A percentile compares a stretch with the other conserved stretches of the same genome.
These are phyloP conservation scores for Saccharomycopsis sp. DNA, from an alignment of 805 yeast genomes.

Conservation along the genomic window DNA sequence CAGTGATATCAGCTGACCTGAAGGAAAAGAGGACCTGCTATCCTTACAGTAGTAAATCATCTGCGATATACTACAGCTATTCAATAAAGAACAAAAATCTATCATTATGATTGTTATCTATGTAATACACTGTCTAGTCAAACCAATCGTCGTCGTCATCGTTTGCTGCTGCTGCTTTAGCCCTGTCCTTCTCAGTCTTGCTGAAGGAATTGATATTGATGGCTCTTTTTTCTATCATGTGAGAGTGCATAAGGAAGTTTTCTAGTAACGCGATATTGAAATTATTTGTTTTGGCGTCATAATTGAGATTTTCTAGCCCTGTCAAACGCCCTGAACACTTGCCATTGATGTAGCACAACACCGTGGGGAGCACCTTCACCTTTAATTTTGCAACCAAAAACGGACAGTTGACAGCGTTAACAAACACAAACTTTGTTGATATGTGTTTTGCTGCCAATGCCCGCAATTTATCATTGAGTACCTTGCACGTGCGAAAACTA, in stretches of 20 bases:
- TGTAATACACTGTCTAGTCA: too few relatives aligned
- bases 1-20: too few relatives aligned
- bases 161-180: neutral
- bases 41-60: too few relatives aligned
- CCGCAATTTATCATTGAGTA: constrained; percentile 5
- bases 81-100: too few relatives aligned
- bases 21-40: too few relatives aligned
- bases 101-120: too few relatives aligned
- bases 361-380: constrained; percentile 66
- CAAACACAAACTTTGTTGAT: constrained; percentile 43
- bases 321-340: constrained; percentile 52
- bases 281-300: constrained; percentile 35
- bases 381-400: constrained; percentile 59
- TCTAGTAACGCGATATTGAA: constrained; percentile 48
- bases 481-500: constrained; percentile 5
- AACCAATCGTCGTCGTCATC: constrained; percentile 4
- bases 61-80: too few relatives aligned
- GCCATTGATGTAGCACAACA: constrained; percentile 55
- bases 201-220: neutral
- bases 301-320: constrained; percentile 61
- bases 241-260: constrained; percentile 26
- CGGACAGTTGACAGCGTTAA: constrained; percentile 62
- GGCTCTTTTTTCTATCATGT: constrained; percentile 3
- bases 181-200: neutral
- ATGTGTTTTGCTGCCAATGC: constrained; percentile 48